phyloP scores from a whole-genome alignment of 2,329 filamentous ascomycete species.

The Aspergillus sp. region DNA sequence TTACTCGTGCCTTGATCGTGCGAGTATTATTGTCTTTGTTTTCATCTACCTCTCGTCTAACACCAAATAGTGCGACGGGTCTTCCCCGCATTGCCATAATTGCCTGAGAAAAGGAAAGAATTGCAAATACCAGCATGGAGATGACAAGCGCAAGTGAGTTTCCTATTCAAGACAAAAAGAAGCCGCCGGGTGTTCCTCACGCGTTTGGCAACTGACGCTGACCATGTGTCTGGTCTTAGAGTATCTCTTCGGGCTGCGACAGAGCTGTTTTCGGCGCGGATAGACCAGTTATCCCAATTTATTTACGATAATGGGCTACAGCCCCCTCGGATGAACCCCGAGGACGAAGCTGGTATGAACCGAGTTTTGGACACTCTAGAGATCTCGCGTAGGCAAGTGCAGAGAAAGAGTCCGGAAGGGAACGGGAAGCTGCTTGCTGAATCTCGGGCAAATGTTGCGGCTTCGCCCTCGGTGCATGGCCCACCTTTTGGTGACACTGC shows the following conservation, averaged over 20 bases:
- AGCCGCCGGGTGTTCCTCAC: neutral
- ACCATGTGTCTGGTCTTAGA: conserved; percentile 12
- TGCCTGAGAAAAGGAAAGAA: conserved; percentile 31
- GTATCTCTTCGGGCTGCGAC: conserved; percentile 30
- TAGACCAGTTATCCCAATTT: conserved; percentile 34
- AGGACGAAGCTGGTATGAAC: conserved; percentile 32
- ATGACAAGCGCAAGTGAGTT: conserved; percentile 34
- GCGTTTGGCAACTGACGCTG: neutral
- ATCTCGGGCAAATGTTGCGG: neutral
- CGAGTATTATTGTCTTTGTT: neutral
- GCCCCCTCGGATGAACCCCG: conserved; percentile 32
- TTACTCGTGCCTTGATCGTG: neutral
- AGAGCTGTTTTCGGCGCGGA: conserved; percentile 30
- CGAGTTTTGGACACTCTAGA: conserved; percentile 31
- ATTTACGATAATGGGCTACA: conserved; percentile 35
- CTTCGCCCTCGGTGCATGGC: conserved; percentile 9
- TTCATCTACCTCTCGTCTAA: conserved; percentile 1
- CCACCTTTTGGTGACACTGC: conserved; percentile 1
- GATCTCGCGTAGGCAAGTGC: conserved; percentile 20
- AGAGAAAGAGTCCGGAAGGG: conserved; percentile 2
- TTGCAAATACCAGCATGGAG: conserved; percentile 33
- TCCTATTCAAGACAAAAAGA: neutral
- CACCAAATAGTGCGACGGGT: conserved; percentile 27
- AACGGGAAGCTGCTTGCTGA: neutral
- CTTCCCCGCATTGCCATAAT: conserved; percentile 31